Base-by-base conservation (phyloP, 2,329 filamentous ascomycete species). In the Aspergillus texensis region DNA sequence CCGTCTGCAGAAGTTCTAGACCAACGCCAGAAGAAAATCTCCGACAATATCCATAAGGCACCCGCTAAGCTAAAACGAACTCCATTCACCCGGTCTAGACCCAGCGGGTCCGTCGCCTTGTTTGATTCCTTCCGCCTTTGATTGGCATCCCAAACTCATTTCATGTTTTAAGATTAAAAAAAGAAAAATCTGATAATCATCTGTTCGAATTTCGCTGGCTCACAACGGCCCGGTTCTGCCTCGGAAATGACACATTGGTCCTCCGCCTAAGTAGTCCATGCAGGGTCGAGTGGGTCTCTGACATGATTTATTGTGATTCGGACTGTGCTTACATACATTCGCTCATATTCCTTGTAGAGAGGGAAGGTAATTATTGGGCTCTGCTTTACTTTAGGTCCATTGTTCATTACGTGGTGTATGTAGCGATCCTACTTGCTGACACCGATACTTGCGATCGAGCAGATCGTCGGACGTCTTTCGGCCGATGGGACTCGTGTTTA, bases 41-140 rank as follows among this genome's bases (percentile, higher is more conserved):
- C 48, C 52, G 34, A 36, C 32, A 55, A 41, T 55, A 55, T 55
- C 52, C 52, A 54, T 54, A 54, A 54, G 52, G 52, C 32, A 55
- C 32, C 52, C 32, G 32, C 52, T 55, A 55, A 41, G 52, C 32
- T 39, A 55, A 39, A 26, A 14, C n/a, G n/a, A 39, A 55, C 32
- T 55, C 52, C 52, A n/a, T 55, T 41, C 32, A 39, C 16, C 52
- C 52, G 52, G 52, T 55, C 52, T 26, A 55, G 52, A 55, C n/a
- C 52, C 9, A 55, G 52, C 34, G 52, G 52, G 52, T 55, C 52
- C n/a, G 32, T 36, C 8, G 32, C 52, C 32, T 55, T 12, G 32
- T 55, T 55, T 54, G 21, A 16, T 36, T 54, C 34, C 52, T 12
- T 26, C 34, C 34, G 32, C 16, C 34, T 53, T 36, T 36, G 32